Evolutionary conservation across 1,139 yeast genomes (phyloP), one percentile per base, ranked within the genome.

Genomic region (Kluyveromyces sp.): DNA sequence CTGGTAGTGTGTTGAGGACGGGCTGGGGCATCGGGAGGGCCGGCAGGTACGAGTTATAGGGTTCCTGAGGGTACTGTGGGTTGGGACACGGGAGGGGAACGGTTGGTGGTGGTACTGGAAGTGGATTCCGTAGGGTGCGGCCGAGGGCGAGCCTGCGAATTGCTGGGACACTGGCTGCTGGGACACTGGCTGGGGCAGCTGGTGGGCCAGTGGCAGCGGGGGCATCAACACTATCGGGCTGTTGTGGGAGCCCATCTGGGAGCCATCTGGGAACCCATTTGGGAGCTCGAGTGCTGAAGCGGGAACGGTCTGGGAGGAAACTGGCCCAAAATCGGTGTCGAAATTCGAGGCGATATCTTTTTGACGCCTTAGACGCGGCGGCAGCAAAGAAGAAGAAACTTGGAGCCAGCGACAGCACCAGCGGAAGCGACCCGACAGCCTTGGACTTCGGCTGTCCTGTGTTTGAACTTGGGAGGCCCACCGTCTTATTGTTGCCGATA

Each of bases 401-500:
- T 15, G 21, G 21, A 15, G 21, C 21, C 21, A 15, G 21, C 21
- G 21, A 15, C 21, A 15, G 34, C 28, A 5, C 34, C n/a, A 10
- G 40, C 8, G 26, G 34, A 15, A 25, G 40, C 15, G 45, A 2
- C 26, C 40, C 37, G n/a, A 7, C 37, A n/a, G 7, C 21, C 26
- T 39, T 4, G 36, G 37, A 45, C 25, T 28, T 4, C 32, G 31
- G 31, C 27, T 27, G 7, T 29, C 30, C n/a, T 37, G 25, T 26
- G 26, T 3, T 37, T 37, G 31, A 31, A 26, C 31, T 37, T 37
- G 21, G n/a, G 25, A 15, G 45, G 10, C n/a, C 37, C n/a, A 45
- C 21, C 39, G 42, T 38, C 44, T 43, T 43, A 53, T 37, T 41
- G 35, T 53, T 54, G 3, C 88, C 87, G 32, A 81, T 65, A 1